These are phyloP conservation scores for Lyophyllum atratum DNA, from an alignment of 768 basidiomycete genomes.

Conservation along the genomic window DNA sequence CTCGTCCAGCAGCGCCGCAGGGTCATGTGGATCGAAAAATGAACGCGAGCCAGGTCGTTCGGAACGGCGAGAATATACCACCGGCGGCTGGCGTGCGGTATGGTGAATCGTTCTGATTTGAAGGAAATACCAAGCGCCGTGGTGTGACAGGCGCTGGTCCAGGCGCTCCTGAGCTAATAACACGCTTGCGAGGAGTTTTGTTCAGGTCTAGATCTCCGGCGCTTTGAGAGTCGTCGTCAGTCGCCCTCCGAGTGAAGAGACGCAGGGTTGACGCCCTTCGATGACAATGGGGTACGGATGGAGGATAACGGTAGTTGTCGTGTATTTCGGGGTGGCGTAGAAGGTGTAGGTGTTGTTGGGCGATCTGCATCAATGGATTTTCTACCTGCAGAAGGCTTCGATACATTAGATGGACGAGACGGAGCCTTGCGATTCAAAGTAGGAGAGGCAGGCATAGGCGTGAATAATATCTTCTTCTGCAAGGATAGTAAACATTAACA, in stretches of 20 bases:
- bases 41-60: constrained; percentile 51
- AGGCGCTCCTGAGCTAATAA: constrained; percentile 18
- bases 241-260: constrained; percentile 23
- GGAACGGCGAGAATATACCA: constrained; percentile 39
- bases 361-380: constrained; percentile 13
- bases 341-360: constrained; percentile 16
- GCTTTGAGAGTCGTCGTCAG: constrained; percentile 17
- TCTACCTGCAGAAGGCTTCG: constrained; percentile 18
- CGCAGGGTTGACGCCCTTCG: constrained; percentile 34
- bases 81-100: constrained; percentile 37
- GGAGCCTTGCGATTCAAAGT: constrained; percentile 39
- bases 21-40: constrained; percentile 75
- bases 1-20: constrained; percentile 66
- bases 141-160: constrained; percentile 38
- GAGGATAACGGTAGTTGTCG: constrained; percentile 23
- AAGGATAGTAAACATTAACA: constrained; percentile 15
- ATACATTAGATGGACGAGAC: constrained; percentile 11
- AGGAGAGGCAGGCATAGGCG: constrained; percentile 49
- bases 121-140: constrained; percentile 37
- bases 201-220: constrained; percentile 26
- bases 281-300: constrained; percentile 24
- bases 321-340: constrained; percentile 20
- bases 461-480: constrained; percentile 38
- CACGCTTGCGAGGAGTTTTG: constrained; percentile 41
- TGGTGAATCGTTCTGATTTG: constrained; percentile 38